A percentile compares a stretch with the other conserved stretches of the same genome.
Evolutionary conservation across 495 filamentous ascomycete species (phyloP).

Genomic region (Jackrogersella multiformis): DNA sequence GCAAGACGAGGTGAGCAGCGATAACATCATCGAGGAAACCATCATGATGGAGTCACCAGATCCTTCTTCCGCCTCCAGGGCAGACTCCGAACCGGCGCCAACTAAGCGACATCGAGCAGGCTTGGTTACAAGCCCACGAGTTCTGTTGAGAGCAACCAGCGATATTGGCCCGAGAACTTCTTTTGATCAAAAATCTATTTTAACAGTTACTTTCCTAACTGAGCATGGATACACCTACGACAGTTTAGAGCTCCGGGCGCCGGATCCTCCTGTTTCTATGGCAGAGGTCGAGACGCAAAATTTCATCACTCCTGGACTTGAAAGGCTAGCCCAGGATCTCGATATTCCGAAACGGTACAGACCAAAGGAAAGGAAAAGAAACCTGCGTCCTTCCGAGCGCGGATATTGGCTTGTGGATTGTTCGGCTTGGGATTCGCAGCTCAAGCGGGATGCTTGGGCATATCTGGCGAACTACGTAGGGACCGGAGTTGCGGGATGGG

Average conservation of each 20-base stretch:
- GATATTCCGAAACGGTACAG: constrained; percentile 59
- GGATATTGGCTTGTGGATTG: constrained; percentile 74
- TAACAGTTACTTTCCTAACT: constrained; percentile 34
- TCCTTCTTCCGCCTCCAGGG: constrained; percentile 32
- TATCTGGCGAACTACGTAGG: constrained; percentile 68
- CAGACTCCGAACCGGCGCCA: constrained; percentile 51
- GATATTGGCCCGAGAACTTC: constrained; percentile 49
- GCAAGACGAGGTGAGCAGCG: constrained; percentile 25
- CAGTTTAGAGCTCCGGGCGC: constrained; percentile 51
- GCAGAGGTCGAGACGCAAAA: constrained; percentile 32
- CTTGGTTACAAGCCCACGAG: constrained; percentile 12
- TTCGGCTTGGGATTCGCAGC: constrained; percentile 50
- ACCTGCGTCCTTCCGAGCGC: constrained; percentile 65
- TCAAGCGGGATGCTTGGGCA: constrained; percentile 64
- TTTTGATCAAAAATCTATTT: background rate
- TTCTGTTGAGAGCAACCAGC: constrained; percentile 45
- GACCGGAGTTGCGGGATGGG: constrained; percentile 72
- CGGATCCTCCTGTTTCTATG: constrained; percentile 43
- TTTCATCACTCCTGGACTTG: constrained; percentile 64
- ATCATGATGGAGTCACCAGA: constrained; percentile 41
- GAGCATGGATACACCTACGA: constrained; percentile 43
- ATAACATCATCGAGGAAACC: constrained; percentile 39
- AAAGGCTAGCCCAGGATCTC: constrained; percentile 62
- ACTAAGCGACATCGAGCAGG: constrained; percentile 40
- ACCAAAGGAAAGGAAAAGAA: constrained; percentile 61